Base-by-base conservation (phyloP, 768 basidiomycete species). In the Tricholoma terreum region DNA sequence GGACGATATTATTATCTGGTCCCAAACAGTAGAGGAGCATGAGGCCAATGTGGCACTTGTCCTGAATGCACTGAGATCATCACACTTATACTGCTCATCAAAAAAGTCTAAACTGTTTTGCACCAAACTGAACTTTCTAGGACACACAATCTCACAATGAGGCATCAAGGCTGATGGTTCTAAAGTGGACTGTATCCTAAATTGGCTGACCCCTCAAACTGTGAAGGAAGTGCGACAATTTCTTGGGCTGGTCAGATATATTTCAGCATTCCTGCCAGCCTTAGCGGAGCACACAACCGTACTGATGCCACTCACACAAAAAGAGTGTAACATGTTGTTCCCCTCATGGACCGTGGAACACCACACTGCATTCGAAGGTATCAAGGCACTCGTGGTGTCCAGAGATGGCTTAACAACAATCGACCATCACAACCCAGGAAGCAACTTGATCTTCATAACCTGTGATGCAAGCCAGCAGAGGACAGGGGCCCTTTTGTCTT, bases 1-100 rank as follows among this genome's bases (percentile, higher is more conserved):
- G n/a, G n/a, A n/a, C n/a, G n/a, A 9, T 50, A 76, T 80, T 43
- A 64, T 81, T 10, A 77, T 80, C 21, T 80, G 75, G 73, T 81
- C 77, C 0, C 9, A 75, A 0, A 58, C 64, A 0, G 15, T 74
- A 0, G 72, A 71, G 2, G 71, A 77, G 50, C 78, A 79, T 24
- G 38, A 56, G 1, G 0, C 22, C 1, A 64, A 73, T 51, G 64
- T 73, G 1, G 33, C 50, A 0, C 6, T 30, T 0, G 67, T 76
- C 17, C 63, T 78, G 0, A 65, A 69, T 4, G 54, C 46, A 27
- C 42, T 55, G 8, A n/a, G 34, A 8, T 33, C 43, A 1, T 33
- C 30, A 14, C 42, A 55, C 15, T 43, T 55, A 6, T 33, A 43
- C 45, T 55, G 54, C 33, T 45, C 43, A 8, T 15, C 14, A 12